Conservation (phyloP, 129 eudicot species). For the Smallanthus sonchifolius region DNA sequence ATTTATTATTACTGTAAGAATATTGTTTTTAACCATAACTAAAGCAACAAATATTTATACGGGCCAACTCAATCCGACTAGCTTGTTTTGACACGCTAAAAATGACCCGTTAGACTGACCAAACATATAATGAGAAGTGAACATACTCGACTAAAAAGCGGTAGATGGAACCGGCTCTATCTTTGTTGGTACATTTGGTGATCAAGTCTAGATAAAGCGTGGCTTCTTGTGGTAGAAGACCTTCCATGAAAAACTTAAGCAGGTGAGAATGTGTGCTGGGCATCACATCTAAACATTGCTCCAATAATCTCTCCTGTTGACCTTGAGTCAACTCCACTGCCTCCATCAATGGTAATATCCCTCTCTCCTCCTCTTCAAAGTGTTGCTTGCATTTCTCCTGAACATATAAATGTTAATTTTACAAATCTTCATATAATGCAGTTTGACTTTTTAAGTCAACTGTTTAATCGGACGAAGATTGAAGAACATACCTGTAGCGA, state of each 20-base stretch:
- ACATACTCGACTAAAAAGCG: conserved; percentile 60
- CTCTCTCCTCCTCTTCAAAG: conserved; percentile 79
- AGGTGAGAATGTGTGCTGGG: conserved; percentile 71
- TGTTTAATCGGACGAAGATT: background rate
- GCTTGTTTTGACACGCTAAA: background rate
- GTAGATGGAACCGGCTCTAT: conserved; percentile 51
- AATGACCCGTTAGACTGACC: background rate
- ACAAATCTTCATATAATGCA: background rate
- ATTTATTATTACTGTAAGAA: background rate
- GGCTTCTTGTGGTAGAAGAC: conserved; percentile 81
- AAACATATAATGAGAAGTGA: background rate
- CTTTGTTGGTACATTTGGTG: conserved; percentile 44
- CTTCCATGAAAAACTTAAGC: conserved; percentile 85
- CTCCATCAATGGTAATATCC: conserved; percentile 73
- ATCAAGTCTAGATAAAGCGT: conserved; percentile 71
- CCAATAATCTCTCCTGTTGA: conserved; percentile 52
- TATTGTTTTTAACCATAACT: background rate
- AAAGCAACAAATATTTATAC: background rate
- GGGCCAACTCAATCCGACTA: background rate
- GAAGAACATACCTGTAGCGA: conserved; percentile 47
- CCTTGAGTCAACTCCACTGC: conserved; percentile 62
- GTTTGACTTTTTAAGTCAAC: conserved; percentile 1
- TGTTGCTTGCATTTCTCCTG: conserved; percentile 77
- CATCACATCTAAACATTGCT: conserved; percentile 75
- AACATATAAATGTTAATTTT: background rate